Base-by-base conservation (phyloP, 257 asterid genomes). In the Lycium barbarum region DNA sequence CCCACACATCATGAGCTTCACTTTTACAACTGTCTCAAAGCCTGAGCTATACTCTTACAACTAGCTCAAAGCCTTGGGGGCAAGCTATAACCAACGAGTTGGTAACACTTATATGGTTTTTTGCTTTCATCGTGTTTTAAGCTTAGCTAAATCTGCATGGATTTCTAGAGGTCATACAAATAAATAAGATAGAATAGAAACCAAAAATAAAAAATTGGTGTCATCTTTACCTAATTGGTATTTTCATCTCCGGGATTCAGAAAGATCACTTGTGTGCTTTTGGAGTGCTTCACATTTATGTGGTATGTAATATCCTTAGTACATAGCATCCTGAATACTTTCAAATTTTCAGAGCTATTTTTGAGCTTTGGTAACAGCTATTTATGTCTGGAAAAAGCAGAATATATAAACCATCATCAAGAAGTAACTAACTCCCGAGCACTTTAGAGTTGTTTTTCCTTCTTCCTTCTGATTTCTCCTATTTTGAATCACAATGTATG, bases 201-300 rank as follows among this genome's bases (percentile, higher is more conserved):
- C 73, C 11, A 33, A 33, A 22, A 66, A 66, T 2, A 33, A 33
- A 9, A 5, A 65, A 43, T 65, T 65, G 72, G 72, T 65, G 45
- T 33, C 11, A 65, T 65, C 72, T 65, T 63, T 65, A 65, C 43
- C 71, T 65, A 65, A 9, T 65, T 65, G 72, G 72, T 13, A 26
- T 65, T 65, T 6, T 33, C 12, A 65, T 66, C 18, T 66, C 73
- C 35, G 2, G 22, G 6, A 67, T 67, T 35, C 22, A 35, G 51
- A 17, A 67, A 13, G 49, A 36, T 8, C 22, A 67, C 49, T 36
- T 2, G 4, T 9, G 3, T 14, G 6, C 14, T 36, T 35, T 66
- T 67, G 13, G 3, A 67, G 51, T 67, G 36, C 74, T 36, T 36
- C 4, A 35, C 6, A 15, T 35, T 33, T 22, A 36, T 36, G 26